Evolutionary conservation across 129 eudicot species (phyloP).

Genomic region (Chrysanthemum seticuspe): DNA sequence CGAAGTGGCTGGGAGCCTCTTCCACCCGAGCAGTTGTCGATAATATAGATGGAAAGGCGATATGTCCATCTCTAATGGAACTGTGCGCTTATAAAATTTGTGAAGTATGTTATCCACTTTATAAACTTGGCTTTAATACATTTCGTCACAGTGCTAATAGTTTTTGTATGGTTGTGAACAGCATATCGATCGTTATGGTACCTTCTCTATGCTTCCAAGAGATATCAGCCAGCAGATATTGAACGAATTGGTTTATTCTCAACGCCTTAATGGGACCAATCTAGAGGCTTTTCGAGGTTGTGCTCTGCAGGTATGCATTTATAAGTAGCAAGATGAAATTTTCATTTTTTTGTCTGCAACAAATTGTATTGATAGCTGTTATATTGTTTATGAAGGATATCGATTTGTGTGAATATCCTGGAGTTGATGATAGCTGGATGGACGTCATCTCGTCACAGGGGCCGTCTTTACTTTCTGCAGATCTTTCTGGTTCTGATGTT

Average conservation of each 20-base stretch:
- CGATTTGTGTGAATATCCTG: conserved; percentile 81
- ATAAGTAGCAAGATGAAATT: neutral
- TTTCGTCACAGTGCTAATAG: conserved; percentile 44
- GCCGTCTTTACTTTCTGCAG: conserved; percentile 70
- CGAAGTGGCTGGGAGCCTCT: no score
- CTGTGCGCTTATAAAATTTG: conserved; percentile 62
- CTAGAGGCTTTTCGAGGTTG: conserved; percentile 88
- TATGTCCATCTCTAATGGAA: conserved; percentile 76
- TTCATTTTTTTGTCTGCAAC: no score
- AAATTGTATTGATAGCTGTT: no score
- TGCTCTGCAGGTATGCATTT: conserved; percentile 67
- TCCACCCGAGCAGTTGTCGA: no score
- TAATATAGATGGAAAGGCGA: conserved; percentile 3
- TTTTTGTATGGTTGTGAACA: conserved; percentile 25
- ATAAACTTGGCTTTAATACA: conserved; percentile 31
- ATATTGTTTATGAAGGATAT: conserved; percentile 58
- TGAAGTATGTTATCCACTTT: conserved; percentile 41
- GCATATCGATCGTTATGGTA: conserved; percentile 60
- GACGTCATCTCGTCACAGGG: conserved; percentile 86
- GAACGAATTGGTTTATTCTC: conserved; percentile 69
- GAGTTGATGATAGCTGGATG: conserved; percentile 75
- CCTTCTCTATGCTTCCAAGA: conserved; percentile 82
- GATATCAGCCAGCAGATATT: conserved; percentile 88
- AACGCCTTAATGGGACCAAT: conserved; percentile 46
- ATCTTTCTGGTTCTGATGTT: conserved; percentile 88